Percentiles rank a stretch among this genome's conserved stretches.
These are phyloP conservation scores for Globisporangium orthogonon DNA, from an alignment of 352 stramenopile species.

Conservation along the genomic window DNA sequence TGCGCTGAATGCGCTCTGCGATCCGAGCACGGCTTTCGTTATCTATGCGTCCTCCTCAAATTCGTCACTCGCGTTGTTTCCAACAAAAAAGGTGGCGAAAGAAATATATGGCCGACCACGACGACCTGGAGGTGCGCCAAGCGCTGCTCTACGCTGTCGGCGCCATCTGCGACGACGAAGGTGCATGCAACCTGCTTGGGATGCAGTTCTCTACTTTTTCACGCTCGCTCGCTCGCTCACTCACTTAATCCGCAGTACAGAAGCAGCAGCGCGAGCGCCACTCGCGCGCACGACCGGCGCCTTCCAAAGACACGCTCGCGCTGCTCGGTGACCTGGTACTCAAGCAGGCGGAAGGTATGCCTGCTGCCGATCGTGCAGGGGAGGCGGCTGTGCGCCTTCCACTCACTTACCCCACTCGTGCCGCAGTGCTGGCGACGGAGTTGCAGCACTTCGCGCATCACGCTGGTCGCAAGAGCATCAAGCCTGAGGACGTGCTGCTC, in stretches of 20 bases:
- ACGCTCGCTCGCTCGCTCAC: neutral
- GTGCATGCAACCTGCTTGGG: slow-evolving; percentile 11
- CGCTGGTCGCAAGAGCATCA: slow-evolving; percentile 67
- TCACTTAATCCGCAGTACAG: slow-evolving; percentile 19
- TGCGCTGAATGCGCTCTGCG: too few relatives aligned
- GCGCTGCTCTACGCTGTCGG: slow-evolving; percentile 63
- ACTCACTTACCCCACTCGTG: neutral
- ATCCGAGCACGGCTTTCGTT: too few relatives aligned
- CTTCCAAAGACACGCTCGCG: slow-evolving; percentile 61
- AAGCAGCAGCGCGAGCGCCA: slow-evolving; percentile 44
- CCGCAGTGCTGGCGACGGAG: slow-evolving; percentile 60
- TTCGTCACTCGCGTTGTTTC: too few relatives aligned
- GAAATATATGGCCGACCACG: neutral
- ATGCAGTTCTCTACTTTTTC: neutral
- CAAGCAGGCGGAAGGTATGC: slow-evolving; percentile 53
- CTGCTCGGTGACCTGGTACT: slow-evolving; percentile 58
- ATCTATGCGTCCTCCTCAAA: too few relatives aligned
- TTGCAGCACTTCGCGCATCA: slow-evolving; percentile 72
- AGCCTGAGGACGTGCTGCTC: slow-evolving; percentile 61
- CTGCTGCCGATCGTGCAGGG: too few relatives aligned
- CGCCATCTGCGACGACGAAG: slow-evolving; percentile 60
- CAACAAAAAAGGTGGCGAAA: too few relatives aligned
- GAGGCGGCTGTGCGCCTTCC: too few relatives aligned
- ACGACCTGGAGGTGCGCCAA: slow-evolving; percentile 70
- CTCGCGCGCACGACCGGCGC: slow-evolving; percentile 26